Conservation (phyloP, 352 stramenopile genomes). For the Phytophthora meadii region DNA sequence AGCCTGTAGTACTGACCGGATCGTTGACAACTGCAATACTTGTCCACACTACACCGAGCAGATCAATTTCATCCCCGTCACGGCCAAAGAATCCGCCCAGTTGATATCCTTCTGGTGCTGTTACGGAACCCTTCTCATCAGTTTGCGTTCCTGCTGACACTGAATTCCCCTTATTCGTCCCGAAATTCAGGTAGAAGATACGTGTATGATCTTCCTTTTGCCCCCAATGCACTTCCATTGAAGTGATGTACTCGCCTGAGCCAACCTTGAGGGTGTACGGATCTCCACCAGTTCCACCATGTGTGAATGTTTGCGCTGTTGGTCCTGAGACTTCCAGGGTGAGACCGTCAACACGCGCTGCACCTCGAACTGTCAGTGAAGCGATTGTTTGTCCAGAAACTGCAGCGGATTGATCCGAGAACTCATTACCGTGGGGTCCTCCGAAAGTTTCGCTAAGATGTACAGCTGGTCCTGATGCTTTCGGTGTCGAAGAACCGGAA, state of each 20-base stretch:
- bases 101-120: conserved; percentile 26
- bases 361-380: conserved; percentile 23
- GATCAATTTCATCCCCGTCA: conserved; percentile 32
- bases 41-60: conserved; percentile 30
- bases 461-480: conserved; percentile 3
- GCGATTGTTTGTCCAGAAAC: conserved; percentile 25
- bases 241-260: conserved; percentile 24
- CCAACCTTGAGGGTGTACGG: conserved; percentile 21
- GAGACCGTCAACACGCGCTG: conserved; percentile 20
- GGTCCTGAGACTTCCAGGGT: conserved; percentile 19
- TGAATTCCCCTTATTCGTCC: conserved; percentile 24
- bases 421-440: conserved; percentile 23
- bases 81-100: conserved; percentile 32
- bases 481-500: conserved; percentile 1
- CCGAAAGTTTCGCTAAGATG: conserved; percentile 27
- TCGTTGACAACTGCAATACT: conserved; percentile 20
- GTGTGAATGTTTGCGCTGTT: conserved; percentile 21
- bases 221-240: conserved; percentile 29
- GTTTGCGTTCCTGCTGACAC: conserved; percentile 24
- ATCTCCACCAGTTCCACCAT: conserved; percentile 26
- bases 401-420: conserved; percentile 23
- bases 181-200: conserved; percentile 25
- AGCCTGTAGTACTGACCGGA: neutral
- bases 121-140: conserved; percentile 19
- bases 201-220: conserved; percentile 29